These are phyloP conservation scores for Coemansia sp. DNA, from an alignment of 192 early-diverging fungal species.

Conservation along the genomic window DNA sequence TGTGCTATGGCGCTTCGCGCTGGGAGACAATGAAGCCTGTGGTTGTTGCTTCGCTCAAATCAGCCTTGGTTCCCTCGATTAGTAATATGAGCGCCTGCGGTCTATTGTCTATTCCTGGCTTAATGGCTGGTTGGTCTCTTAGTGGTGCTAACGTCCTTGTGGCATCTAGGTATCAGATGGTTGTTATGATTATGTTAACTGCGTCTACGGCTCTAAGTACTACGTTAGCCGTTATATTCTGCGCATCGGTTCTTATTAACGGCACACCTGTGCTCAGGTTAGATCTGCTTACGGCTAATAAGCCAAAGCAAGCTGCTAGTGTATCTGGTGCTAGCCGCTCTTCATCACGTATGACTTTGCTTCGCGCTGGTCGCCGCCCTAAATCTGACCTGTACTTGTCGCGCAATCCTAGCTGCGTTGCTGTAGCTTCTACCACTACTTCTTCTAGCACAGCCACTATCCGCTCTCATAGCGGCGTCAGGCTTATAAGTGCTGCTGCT, in stretches of 20 bases:
- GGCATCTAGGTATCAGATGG: conserved; percentile 82
- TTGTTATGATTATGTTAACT: conserved; percentile 88
- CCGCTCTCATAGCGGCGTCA: neutral
- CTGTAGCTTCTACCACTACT: neutral
- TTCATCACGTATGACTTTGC: conserved; percentile 16
- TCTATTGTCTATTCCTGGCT: conserved; percentile 85
- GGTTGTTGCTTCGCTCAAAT: conserved; percentile 70
- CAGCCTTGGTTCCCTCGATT: conserved; percentile 80
- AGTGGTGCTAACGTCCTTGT: conserved; percentile 80
- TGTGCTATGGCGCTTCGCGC: conserved; percentile 78
- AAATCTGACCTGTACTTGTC: conserved; percentile 32
- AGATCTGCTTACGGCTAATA: conserved; percentile 21
- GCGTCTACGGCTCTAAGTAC: conserved; percentile 72
- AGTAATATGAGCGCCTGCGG: conserved; percentile 84
- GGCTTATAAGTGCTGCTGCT: conserved; percentile 1
- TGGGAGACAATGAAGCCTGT: conserved; percentile 82
- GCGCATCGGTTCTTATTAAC: conserved; percentile 47
- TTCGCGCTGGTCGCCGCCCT: conserved; percentile 22
- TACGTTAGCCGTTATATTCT: conserved; percentile 51
- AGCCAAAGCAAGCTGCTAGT: neutral
- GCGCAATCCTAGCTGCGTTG: conserved; percentile 12
- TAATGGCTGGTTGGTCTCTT: conserved; percentile 89
- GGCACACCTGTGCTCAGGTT: conserved; percentile 31
- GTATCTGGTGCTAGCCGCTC: neutral
- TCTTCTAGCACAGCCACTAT: neutral